Evolutionary conservation across 768 basidiomycete genomes (phyloP).

Genomic region (Vararia minispora): DNA sequence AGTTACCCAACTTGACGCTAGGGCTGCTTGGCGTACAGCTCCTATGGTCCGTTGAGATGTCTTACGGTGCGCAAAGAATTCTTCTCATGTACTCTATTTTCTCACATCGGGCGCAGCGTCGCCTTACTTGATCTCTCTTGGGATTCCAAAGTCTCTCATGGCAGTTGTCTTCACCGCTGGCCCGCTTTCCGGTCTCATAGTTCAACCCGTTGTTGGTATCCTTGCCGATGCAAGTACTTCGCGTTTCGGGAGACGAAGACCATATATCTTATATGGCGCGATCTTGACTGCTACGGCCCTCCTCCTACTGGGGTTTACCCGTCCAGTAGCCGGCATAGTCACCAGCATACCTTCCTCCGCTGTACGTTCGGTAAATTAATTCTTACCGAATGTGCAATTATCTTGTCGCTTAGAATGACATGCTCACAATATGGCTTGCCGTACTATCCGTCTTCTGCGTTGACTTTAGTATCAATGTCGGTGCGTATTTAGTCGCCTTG

Average conservation of each 20-base stretch:
- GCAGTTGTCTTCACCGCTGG: conserved; percentile 90
- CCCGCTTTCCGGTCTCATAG: conserved; percentile 79
- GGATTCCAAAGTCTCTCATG: conserved; percentile 78
- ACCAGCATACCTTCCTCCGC: conserved; percentile 22
- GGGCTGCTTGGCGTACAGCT: conserved; percentile 79
- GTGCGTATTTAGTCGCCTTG: conserved; percentile 29
- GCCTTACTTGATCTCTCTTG: conserved; percentile 84
- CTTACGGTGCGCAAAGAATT: conserved; percentile 43
- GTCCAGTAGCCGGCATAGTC: conserved; percentile 47
- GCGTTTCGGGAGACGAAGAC: conserved; percentile 73
- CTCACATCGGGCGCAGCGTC: conserved; percentile 37
- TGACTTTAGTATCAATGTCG: conserved; percentile 55
- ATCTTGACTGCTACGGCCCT: conserved; percentile 57
- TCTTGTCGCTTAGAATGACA: conserved; percentile 39
- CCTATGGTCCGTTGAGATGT: conserved; percentile 94
- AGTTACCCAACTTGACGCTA: conserved; percentile 60
- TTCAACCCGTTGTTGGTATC: conserved; percentile 79
- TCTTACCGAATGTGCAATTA: neutral
- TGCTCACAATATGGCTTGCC: conserved; percentile 67
- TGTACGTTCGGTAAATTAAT: conserved; percentile 17
- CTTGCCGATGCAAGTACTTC: conserved; percentile 81
- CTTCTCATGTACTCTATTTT: neutral
- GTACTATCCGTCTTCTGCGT: conserved; percentile 58
- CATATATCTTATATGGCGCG: conserved; percentile 73
- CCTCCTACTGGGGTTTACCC: conserved; percentile 76